phyloP scores from a whole-genome alignment of 495 filamentous ascomycete genomes.

The Elaphomyces granulatus region DNA sequence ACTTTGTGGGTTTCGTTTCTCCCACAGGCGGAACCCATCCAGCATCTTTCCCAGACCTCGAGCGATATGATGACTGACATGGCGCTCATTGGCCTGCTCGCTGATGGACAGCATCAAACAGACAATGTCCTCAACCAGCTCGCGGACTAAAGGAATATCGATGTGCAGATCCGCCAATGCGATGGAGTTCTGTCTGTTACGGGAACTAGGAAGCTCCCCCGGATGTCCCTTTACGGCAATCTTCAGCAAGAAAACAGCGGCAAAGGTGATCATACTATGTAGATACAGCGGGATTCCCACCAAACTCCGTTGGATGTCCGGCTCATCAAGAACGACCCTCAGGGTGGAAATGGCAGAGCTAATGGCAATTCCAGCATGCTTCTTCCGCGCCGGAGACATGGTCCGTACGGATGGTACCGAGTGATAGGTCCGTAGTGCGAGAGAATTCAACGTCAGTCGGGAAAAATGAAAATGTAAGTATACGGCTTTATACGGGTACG shows the following conservation, averaged over 20 bases:
- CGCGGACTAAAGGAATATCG: conserved; percentile 29
- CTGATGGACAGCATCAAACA: conserved; percentile 35
- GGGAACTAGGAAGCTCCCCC: conserved; percentile 13
- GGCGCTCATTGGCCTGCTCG: conserved; percentile 35
- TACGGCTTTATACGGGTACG: conserved; percentile 39
- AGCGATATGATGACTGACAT: conserved; percentile 40
- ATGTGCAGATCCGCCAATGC: conserved; percentile 29
- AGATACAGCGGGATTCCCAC: conserved; percentile 40
- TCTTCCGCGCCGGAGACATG: conserved; percentile 37
- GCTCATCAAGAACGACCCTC: conserved; percentile 33
- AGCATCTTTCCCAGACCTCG: conserved; percentile 39
- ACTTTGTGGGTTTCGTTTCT: conserved; percentile 21
- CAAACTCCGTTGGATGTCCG: conserved; percentile 35
- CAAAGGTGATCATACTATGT: conserved; percentile 44
- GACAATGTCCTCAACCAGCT: conserved; percentile 30
- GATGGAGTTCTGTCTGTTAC: conserved; percentile 28
- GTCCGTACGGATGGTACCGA: conserved; percentile 31
- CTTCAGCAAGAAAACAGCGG: conserved; percentile 40
- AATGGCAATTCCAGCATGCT: conserved; percentile 39
- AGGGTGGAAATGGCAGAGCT: conserved; percentile 38
- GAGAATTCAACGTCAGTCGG: conserved; percentile 42
- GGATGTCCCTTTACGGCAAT: conserved; percentile 34
- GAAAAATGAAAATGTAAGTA: conserved; percentile 40
- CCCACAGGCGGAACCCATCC: conserved; percentile 34
- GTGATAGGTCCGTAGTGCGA: conserved; percentile 40